These are phyloP conservation scores for Neospora caninum DNA, from an alignment of 169 alveolate species.

Conservation along the genomic window DNA sequence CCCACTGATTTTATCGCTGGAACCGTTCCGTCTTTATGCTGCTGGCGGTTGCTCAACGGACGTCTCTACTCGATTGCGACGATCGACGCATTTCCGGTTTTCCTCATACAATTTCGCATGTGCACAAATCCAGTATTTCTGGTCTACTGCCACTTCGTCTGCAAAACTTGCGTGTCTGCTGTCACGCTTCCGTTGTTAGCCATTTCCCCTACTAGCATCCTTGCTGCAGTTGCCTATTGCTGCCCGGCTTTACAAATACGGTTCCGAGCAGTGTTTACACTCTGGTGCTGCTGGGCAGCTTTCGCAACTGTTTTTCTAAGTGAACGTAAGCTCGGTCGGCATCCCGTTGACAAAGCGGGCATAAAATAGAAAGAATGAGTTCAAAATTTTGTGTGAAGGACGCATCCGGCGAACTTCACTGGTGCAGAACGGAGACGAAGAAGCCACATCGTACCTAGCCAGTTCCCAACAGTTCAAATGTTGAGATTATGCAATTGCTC, in stretches of 20 bases:
- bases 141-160: not conserved
- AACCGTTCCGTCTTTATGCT: not conserved
- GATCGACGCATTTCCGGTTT: not conserved
- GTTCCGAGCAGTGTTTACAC: slow-evolving; percentile 7
- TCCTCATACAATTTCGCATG: not conserved
- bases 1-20: not conserved
- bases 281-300: slow-evolving; percentile 7
- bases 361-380: no score
- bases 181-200: not conserved
- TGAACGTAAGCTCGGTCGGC: not conserved
- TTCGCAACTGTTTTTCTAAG: not conserved
- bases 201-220: not conserved
- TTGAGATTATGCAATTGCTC: no score
- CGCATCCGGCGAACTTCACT: no score
- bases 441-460: no score
- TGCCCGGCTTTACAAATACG: not conserved
- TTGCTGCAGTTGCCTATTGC: not conserved
- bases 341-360: no score
- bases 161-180: not conserved
- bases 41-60: no score
- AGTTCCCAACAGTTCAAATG: no score
- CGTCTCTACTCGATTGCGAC: no score
- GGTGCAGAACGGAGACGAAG: no score
- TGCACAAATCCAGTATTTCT: not conserved
- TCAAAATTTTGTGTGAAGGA: no score